phyloP scores from a whole-genome alignment of 768 basidiomycete genomes.

The Saitozyma sp. region DNA sequence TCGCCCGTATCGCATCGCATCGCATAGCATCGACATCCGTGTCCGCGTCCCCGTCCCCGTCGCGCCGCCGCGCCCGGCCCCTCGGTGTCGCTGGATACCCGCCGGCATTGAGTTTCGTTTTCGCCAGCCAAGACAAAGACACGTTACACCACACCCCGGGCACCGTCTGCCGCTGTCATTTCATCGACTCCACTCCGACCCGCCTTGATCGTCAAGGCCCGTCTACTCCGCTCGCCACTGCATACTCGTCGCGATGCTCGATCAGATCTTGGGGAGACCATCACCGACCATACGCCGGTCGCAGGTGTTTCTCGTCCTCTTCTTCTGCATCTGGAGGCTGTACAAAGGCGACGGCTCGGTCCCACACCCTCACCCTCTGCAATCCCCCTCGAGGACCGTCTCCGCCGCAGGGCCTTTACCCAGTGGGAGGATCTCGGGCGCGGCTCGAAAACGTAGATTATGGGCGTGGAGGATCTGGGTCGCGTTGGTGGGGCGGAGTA shows the following conservation, averaged over 20 bases:
- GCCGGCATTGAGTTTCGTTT: too few species aligned
- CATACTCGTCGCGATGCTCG: constrained; percentile 66
- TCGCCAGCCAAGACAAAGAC: too few species aligned
- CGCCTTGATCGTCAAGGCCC: background rate
- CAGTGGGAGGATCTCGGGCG: constrained; percentile 22
- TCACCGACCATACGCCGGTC: constrained; percentile 85
- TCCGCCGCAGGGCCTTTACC: constrained; percentile 13
- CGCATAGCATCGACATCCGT: too few species aligned
- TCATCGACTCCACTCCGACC: background rate
- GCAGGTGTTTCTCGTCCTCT: constrained; percentile 86
- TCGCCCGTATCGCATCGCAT: too few species aligned
- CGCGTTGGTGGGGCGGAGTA: constrained; percentile 22
- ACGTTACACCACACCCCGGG: too few species aligned
- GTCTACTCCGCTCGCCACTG: background rate
- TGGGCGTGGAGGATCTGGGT: constrained; percentile 32
- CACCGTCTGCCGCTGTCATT: too few species aligned
- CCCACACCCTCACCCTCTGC: background rate
- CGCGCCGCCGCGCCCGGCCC: too few species aligned
- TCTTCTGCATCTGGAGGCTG: constrained; percentile 89
- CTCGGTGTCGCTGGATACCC: too few species aligned
- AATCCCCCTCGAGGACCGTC: constrained; percentile 8
- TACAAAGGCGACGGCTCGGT: constrained; percentile 57
- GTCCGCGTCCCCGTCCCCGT: too few species aligned
- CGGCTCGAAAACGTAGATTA: constrained; percentile 9
- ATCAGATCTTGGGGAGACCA: constrained; percentile 85